These are phyloP conservation scores for Saccharomyces hybrid DNA, from an alignment of 1,139 yeast genomes.

Conservation along the genomic window DNA sequence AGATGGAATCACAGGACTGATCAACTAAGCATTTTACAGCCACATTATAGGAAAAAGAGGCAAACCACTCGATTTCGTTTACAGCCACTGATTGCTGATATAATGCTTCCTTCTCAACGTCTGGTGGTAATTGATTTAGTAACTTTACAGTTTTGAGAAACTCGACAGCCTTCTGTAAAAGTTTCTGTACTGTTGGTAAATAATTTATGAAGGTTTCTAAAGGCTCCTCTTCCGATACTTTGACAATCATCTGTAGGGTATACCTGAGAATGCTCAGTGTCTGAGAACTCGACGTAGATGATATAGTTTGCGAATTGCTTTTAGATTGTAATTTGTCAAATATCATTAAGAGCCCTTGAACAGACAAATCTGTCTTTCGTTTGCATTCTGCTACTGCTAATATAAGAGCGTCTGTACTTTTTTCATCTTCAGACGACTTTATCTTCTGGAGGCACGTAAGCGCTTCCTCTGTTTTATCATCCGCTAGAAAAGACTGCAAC, in stretches of 20 bases:
- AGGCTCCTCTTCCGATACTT: conserved; percentile 14
- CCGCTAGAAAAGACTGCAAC: conserved; percentile 8
- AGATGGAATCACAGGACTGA: neutral
- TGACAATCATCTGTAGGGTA: conserved; percentile 21
- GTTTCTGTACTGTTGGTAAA: conserved; percentile 7
- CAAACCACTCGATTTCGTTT: conserved; percentile 28
- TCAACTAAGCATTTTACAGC: conserved; percentile 12
- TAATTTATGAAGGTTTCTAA: conserved; percentile 5
- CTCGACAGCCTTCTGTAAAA: conserved; percentile 11
- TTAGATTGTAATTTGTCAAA: conserved; percentile 14
- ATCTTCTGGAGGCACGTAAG: conserved; percentile 11
- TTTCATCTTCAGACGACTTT: conserved; percentile 8
- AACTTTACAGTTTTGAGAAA: conserved; percentile 9
- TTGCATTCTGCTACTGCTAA: conserved; percentile 20
- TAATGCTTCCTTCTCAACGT: neutral
- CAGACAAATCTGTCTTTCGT: conserved; percentile 10
- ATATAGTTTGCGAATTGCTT: neutral
- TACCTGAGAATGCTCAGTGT: conserved; percentile 16
- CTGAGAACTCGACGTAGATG: conserved; percentile 9
- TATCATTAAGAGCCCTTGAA: conserved; percentile 13
- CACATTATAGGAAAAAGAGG: conserved; percentile 22
- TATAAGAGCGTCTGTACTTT: conserved; percentile 16
- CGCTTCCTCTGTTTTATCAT: conserved; percentile 8
- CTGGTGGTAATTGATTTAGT: conserved; percentile 1
- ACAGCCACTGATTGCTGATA: conserved; percentile 11